Evolutionary conservation across 306 rosid genomes (phyloP).

Genomic region (Astragalus glycyphyllos): DNA sequence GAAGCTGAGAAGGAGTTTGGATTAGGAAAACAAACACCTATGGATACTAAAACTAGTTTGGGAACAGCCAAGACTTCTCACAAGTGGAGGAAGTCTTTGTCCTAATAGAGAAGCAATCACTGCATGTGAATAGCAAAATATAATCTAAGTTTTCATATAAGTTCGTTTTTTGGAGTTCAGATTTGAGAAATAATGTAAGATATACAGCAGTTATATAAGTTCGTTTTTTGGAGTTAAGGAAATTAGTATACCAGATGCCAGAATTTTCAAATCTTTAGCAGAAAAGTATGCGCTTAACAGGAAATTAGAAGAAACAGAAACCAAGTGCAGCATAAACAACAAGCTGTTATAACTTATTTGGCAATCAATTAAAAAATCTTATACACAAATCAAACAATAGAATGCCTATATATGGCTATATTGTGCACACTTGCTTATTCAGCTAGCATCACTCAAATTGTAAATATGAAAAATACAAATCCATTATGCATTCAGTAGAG

Average conservation of each 20-base stretch:
- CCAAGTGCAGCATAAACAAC: constrained; percentile 47
- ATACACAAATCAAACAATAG: constrained; percentile 53
- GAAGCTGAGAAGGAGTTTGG: constrained; percentile 49
- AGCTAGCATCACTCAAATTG: constrained; percentile 44
- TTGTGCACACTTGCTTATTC: constrained; percentile 51
- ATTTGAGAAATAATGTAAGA: constrained; percentile 37
- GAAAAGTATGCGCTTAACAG: neutral
- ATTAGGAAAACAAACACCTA: constrained; percentile 65
- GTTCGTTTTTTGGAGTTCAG: constrained; percentile 30
- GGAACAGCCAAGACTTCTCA: constrained; percentile 56
- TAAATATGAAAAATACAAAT: constrained; percentile 4
- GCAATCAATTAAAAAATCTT: constrained; percentile 36
- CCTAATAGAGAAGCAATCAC: constrained; percentile 48
- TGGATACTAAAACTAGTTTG: constrained; percentile 61
- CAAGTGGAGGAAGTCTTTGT: constrained; percentile 81
- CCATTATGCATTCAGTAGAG: neutral
- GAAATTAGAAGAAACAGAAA: constrained; percentile 33
- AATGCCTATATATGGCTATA: no score
- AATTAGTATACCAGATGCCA: neutral
- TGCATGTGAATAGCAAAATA: constrained; percentile 4
- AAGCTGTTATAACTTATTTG: constrained; percentile 55
- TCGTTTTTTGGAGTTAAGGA: constrained; percentile 23
- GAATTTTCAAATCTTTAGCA: constrained; percentile 11
- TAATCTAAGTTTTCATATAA: neutral
- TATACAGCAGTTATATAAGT: neutral